Conservation (phyloP, 1,284 basidiomycete species). For the Melampsora americana region DNA sequence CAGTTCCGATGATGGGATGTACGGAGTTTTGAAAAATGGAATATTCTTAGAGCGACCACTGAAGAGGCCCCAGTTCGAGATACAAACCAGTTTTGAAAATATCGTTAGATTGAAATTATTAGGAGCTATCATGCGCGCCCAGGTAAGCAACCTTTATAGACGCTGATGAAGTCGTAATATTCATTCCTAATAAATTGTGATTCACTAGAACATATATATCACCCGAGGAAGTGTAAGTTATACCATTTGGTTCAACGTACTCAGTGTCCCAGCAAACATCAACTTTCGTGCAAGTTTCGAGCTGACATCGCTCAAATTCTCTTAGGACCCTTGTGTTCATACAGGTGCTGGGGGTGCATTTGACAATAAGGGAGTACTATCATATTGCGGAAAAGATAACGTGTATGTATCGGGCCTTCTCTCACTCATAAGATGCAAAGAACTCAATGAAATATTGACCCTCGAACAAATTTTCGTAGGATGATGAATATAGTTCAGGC, state of each 20-base stretch:
- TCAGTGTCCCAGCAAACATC: not conserved
- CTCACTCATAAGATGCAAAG: not conserved
- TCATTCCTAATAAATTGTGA: not conserved
- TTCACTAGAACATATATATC: constrained; percentile 31
- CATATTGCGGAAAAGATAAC: constrained; percentile 32
- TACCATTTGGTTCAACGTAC: not conserved
- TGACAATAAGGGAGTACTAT: constrained; percentile 14
- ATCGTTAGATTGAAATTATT: constrained; percentile 35
- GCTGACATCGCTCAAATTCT: not conserved
- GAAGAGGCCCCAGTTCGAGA: constrained; percentile 21
- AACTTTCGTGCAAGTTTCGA: not conserved
- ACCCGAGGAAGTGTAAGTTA: constrained; percentile 33
- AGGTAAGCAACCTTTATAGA: constrained; percentile 22
- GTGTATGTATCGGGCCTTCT: constrained; percentile 18
- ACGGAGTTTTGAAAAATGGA: constrained; percentile 39
- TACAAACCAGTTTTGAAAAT: constrained; percentile 28
- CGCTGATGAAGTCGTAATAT: not conserved
- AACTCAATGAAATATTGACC: not conserved
- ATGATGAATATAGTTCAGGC: constrained; percentile 44
- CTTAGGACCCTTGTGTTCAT: constrained; percentile 41
- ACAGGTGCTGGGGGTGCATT: constrained; percentile 23
- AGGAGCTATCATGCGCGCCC: constrained; percentile 31
- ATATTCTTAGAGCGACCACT: constrained; percentile 21
- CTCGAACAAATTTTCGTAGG: not conserved
- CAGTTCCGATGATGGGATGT: constrained; percentile 40